Conservation (phyloP, 352 stramenopile species). For the Pythium guiyangense region DNA sequence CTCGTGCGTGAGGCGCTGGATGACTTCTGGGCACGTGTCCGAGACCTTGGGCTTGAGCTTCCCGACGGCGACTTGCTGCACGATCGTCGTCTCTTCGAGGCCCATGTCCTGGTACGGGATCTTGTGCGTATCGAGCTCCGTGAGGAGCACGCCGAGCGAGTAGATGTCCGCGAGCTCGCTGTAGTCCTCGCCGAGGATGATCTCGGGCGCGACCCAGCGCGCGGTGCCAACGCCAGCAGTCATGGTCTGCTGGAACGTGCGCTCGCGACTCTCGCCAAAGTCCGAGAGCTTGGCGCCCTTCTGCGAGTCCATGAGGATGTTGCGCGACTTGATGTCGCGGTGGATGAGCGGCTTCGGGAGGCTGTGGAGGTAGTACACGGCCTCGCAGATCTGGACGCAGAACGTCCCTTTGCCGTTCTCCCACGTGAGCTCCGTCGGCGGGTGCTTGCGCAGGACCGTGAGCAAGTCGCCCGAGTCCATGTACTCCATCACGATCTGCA, state of each 20-base stretch:
- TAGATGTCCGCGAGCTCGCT: slow-evolving; percentile 72
- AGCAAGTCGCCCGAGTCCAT: slow-evolving; percentile 73
- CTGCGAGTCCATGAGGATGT: slow-evolving; percentile 80
- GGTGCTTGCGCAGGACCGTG: slow-evolving; percentile 42
- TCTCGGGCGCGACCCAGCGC: slow-evolving; percentile 72
- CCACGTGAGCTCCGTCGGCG: slow-evolving; percentile 48
- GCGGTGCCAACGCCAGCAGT: slow-evolving; percentile 67
- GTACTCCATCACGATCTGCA: slow-evolving; percentile 81
- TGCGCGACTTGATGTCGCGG: slow-evolving; percentile 90
- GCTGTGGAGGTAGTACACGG: slow-evolving; percentile 87
- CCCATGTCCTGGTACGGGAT: slow-evolving; percentile 66
- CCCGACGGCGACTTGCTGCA: slow-evolving; percentile 73
- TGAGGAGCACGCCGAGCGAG: slow-evolving; percentile 65
- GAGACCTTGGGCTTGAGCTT: slow-evolving; percentile 76
- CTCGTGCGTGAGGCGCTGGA: slow-evolving; percentile 70
- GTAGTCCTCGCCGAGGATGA: slow-evolving; percentile 76
- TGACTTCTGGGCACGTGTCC: slow-evolving; percentile 71
- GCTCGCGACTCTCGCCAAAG: slow-evolving; percentile 73
- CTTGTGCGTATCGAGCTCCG: slow-evolving; percentile 64
- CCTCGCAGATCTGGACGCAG: slow-evolving; percentile 76
- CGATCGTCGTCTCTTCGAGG: slow-evolving; percentile 76
- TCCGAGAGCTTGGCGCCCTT: slow-evolving; percentile 76
- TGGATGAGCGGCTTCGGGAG: slow-evolving; percentile 87
- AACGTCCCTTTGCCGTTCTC: slow-evolving; percentile 60
- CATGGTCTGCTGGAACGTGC: slow-evolving; percentile 72